phyloP scores from a whole-genome alignment of 306 rosid genomes.

The Trifolium subterraneum region DNA sequence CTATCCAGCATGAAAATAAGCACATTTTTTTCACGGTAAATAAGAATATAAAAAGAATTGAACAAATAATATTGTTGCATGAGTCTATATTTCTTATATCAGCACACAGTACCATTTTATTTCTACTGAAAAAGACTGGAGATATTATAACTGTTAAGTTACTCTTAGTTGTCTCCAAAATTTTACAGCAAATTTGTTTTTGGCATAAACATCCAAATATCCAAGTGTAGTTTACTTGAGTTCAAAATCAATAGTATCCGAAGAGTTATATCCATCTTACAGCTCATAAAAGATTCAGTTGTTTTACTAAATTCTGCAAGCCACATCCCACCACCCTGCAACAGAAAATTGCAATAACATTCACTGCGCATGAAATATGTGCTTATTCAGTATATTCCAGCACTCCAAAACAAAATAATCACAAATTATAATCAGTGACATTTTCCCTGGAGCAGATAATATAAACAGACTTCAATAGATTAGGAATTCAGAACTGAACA shows the following conservation, averaged over 20 bases:
- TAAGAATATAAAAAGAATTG: neutral
- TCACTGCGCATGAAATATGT: neutral
- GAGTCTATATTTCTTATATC: neutral
- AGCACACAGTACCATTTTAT: neutral
- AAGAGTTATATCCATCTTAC: neutral
- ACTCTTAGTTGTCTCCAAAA: neutral
- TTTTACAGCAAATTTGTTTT: neutral
- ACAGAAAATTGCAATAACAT: conserved; percentile 13
- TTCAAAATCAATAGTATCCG: neutral
- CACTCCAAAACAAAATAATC: neutral
- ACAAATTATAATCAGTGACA: conserved; percentile 10
- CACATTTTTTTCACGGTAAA: neutral
- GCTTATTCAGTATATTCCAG: conserved; percentile 11
- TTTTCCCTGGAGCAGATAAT: neutral
- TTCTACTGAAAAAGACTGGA: neutral
- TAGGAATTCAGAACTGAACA: conserved; percentile 31
- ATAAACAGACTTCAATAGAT: conserved; percentile 23
- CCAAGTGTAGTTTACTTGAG: neutral
- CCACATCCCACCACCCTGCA: neutral
- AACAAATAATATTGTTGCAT: neutral
- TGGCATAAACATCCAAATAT: neutral
- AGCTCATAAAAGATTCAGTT: neutral
- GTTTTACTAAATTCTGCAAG: conserved; percentile 13
- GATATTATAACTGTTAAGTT: neutral
- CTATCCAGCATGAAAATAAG: neutral